Evolutionary conservation across 2,329 filamentous ascomycete genomes (phyloP), one percentile per base, ranked within the genome.

Genomic region (Paecilomyces sp.): DNA sequence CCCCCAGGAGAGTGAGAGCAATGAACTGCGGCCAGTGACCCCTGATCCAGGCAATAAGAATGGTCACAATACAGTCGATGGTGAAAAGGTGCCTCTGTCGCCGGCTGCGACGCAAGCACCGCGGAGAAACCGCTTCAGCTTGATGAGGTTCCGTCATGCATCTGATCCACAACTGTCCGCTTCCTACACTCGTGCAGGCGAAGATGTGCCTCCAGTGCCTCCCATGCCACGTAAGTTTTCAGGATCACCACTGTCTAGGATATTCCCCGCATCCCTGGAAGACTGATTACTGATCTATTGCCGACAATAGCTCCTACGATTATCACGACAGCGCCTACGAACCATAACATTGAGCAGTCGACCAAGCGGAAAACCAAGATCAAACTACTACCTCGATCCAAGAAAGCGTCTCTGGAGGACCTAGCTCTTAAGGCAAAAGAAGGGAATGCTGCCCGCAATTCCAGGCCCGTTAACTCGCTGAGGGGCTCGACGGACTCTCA

Each of bases 241-340:
- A 28, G n/a, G 28, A 9, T 50, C 36, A 5, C 55, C 34, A 41
- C 22, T 24, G n/a, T 6, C 22, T 9, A 53, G 51, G 24, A 25
- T 2, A 53, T 53, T 53, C 28, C 9, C 47, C 15, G 18, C 9
- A 24, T 9, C 58, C 57, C 18, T 18, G 41, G 41, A 60, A 36
- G 24, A 58, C 70, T 74, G 68, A 73, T 56, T 58, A 54, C 56
- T 62, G 51, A 25, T 58, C 22, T 33, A 47, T 47, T 25, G 64
- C 22, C 25, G 24, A 15, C 4, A 13, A 57, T 58, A 78, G 76
- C 84, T 47, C 86, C 86, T 15, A 81, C 82, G 22, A 97, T 97
- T 71, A 94, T 97, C 73, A 96, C 90, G 56, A 97, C 93, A 11
- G 90, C 92, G 15, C 92, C 94, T 9, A 94, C 92, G 8, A 83